A percentile compares a stretch with the other conserved stretches of the same genome.
Evolutionary conservation across 805 yeast genomes (phyloP).

Genomic region (Pichia paraexigua): DNA sequence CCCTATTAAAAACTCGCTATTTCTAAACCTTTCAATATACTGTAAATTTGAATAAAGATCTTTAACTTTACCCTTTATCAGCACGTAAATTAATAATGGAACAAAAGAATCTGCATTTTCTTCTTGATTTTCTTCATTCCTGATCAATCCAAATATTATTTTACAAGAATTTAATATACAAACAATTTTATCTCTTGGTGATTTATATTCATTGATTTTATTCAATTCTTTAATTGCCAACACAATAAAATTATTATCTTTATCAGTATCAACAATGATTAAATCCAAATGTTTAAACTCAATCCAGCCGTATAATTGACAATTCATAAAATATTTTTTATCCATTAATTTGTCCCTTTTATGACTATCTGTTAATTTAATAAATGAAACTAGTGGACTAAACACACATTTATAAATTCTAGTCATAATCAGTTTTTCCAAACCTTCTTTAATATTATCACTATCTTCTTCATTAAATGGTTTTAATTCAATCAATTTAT

Average conservation of each 20-base stretch:
- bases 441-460: conserved; percentile 66
- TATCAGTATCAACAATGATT: conserved; percentile 34
- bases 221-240: conserved; percentile 68
- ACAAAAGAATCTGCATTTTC: conserved; percentile 92
- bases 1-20: conserved; percentile 66
- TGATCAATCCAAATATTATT: conserved; percentile 79
- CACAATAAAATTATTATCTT: conserved; percentile 46
- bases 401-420: conserved; percentile 70
- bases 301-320: conserved; percentile 43
- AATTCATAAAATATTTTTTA: conserved; percentile 41
- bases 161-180: conserved; percentile 89
- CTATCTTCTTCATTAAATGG: conserved; percentile 61
- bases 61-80: conserved; percentile 58
- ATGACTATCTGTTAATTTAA: conserved; percentile 45
- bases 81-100: conserved; percentile 78
- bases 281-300: conserved; percentile 73
- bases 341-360: conserved; percentile 60
- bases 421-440: conserved; percentile 89
- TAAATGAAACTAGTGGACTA: conserved; percentile 51
- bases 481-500: conserved; percentile 50
- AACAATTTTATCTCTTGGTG: conserved; percentile 91
- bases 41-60: conserved; percentile 69
- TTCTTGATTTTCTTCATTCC: conserved; percentile 45
- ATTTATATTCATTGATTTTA: conserved; percentile 75
- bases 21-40: conserved; percentile 80